phyloP scores from a whole-genome alignment of 805 yeast genomes.

The Nakazawaea sp. region DNA sequence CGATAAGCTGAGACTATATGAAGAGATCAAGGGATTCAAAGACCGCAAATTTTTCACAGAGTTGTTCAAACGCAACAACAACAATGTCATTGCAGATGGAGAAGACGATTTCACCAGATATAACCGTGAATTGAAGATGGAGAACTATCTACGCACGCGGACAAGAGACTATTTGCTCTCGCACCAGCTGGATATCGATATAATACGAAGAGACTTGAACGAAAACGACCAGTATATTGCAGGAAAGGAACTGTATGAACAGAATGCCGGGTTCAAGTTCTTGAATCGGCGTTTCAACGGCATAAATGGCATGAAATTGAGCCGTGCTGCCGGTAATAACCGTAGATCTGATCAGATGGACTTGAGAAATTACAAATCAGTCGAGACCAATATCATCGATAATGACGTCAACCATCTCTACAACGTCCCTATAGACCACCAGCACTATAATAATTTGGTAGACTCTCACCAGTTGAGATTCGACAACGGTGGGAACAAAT shows the following conservation, averaged over 20 bases:
- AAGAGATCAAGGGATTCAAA: slow-evolving; percentile 4
- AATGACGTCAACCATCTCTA: slow-evolving; percentile 1
- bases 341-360: too few species aligned
- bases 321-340: too few species aligned
- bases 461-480: not conserved
- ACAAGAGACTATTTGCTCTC: slow-evolving; percentile 8
- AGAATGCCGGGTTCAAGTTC: not conserved
- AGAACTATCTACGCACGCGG: slow-evolving; percentile 19
- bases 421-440: slow-evolving; percentile 11
- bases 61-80: slow-evolving; percentile 17
- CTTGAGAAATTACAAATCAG: slow-evolving; percentile 5
- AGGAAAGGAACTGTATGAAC: slow-evolving; percentile 3
- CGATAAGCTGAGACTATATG: slow-evolving; percentile 6
- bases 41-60: slow-evolving; percentile 16
- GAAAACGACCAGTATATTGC: slow-evolving; percentile 3
- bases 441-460: slow-evolving; percentile 2
- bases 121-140: slow-evolving; percentile 18
- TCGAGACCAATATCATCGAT: slow-evolving; percentile 10
- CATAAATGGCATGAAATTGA: not conserved
- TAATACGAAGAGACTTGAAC: slow-evolving; percentile 4
- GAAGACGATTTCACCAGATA: slow-evolving; percentile 24
- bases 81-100: not conserved
- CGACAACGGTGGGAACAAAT: not conserved
- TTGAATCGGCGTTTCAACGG: not conserved
- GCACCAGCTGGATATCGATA: not conserved